These are phyloP conservation scores for Blechomonas ayalai DNA, from an alignment of 208 protist species.

Conservation along the genomic window DNA sequence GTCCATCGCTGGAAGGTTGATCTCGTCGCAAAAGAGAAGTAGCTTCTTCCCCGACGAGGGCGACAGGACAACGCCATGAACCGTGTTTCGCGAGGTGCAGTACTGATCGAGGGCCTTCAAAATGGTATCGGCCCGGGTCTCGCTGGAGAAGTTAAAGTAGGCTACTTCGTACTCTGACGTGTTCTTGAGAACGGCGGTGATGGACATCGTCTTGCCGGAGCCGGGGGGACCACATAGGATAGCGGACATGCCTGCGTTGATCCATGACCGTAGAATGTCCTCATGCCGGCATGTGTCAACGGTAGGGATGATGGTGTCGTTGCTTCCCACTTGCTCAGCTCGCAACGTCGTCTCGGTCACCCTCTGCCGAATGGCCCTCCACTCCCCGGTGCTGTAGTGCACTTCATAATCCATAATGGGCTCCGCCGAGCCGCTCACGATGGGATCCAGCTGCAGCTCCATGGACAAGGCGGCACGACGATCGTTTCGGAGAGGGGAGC, in stretches of 20 bases:
- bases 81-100: conserved; percentile 92
- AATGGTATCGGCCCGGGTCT: conserved; percentile 94
- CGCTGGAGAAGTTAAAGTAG: conserved; percentile 98
- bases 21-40: conserved; percentile 99
- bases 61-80: conserved; percentile 84
- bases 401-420: conserved; percentile 86
- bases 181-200: conserved; percentile 88
- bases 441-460: conserved; percentile 39
- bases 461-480: conserved; percentile 49
- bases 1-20: conserved; percentile 96
- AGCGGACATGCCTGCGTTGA: conserved; percentile 89
- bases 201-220: conserved; percentile 98
- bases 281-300: conserved; percentile 98
- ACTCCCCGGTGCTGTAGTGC: conserved; percentile 66
- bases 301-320: conserved; percentile 97
- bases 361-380: conserved; percentile 56
- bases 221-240: conserved; percentile 98
- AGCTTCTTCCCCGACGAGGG: conserved; percentile 90
- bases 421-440: conserved; percentile 14
- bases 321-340: conserved; percentile 86
- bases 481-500: conserved; percentile 55
- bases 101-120: conserved; percentile 97
- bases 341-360: conserved; percentile 84
- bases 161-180: conserved; percentile 94
- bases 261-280: conserved; percentile 93